A percentile compares a stretch with the other conserved stretches of the same genome.
These are phyloP conservation scores for Ophiocordyceps camponoti-rufipedis DNA, from an alignment of 2,329 filamentous ascomycete species.

Conservation along the genomic window DNA sequence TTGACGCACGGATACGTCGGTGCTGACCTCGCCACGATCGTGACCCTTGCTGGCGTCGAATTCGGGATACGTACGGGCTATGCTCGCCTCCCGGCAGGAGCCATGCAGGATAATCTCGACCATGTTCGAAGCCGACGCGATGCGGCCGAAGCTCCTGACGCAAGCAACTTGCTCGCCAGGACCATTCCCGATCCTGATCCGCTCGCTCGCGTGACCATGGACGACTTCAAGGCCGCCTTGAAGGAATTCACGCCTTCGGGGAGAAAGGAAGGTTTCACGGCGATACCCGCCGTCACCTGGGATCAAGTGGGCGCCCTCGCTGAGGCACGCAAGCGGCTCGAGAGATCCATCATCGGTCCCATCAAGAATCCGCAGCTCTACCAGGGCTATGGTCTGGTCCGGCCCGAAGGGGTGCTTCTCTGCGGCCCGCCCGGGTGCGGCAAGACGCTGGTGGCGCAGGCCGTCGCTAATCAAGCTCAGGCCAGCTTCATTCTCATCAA, in stretches of 20 bases:
- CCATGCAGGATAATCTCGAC: conserved; percentile 1
- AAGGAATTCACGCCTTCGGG: conserved; percentile 43
- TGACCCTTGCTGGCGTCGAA: conserved; percentile 23
- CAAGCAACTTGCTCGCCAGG: background rate
- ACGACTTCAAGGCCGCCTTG: conserved; percentile 57
- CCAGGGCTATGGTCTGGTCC: conserved; percentile 56
- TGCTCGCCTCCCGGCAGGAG: conserved; percentile 9
- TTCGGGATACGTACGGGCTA: conserved; percentile 15
- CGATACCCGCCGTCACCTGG: conserved; percentile 88
- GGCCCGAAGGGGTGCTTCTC: conserved; percentile 73
- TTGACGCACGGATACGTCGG: conserved; percentile 86
- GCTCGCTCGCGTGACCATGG: conserved; percentile 6
- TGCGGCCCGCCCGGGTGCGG: conserved; percentile 96
- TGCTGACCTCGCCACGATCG: conserved; percentile 60
- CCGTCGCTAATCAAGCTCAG: conserved; percentile 84
- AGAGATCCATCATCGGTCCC: conserved; percentile 73
- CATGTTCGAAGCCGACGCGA: conserved; percentile 1
- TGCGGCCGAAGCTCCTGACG: conserved; percentile 1
- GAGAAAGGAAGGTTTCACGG: conserved; percentile 83
- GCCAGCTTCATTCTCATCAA: conserved; percentile 98
- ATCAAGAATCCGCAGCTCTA: conserved; percentile 72
- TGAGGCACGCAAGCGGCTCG: conserved; percentile 62
- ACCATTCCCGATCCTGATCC: conserved; percentile 1
- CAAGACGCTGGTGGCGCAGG: conserved; percentile 91
- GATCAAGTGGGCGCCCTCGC: conserved; percentile 73